Base-by-base conservation (phyloP, 2,329 filamentous ascomycete species). In the Boeremia exigua region DNA sequence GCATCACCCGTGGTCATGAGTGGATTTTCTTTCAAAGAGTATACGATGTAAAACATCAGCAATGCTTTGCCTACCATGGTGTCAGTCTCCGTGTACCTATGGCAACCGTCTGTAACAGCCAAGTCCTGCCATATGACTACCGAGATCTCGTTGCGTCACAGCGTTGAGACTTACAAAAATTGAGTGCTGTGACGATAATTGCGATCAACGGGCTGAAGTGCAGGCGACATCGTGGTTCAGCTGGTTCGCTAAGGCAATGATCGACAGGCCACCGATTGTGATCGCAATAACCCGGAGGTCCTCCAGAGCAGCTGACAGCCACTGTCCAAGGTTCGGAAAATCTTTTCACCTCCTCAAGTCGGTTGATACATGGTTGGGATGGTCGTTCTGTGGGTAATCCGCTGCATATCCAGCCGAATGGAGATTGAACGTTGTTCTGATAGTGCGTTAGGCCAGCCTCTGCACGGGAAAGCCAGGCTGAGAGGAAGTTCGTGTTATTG, bases 171-270 rank as follows among this genome's bases (percentile, higher is more conserved):
- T 47, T 36, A 53, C 43, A 42, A 7, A 47, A 10, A 12, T 53
- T 53, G 12, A 53, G 49, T 1, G 28, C 30, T 2, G 49, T 53
- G 2, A 53, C 42, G 4, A 53, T 15, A 3, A 17, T 11, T 12
- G 36, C 49, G 11, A 53, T 53, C 4, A 12, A 14, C 2, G 49
- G 19, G 8, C 27, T 53, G 36, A 53, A 53, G 7, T 66, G 57
- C 0, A 72, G 33, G 23, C 61, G 60, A 40, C 69, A 72, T 2
- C 54, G 43, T 3, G 51, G 42, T 2, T 40, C 23, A 6, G 59
- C 51, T 19, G n/a, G 36, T 32, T 70, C 61, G 38, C 60, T 63
- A 3, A 67, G 42, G 46, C 67, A 69, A 30, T 65, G 64, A 2
- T 65, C 39, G 3, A 70, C 56, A 8, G 52, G 53, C 23, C 36